A percentile compares a stretch with the other conserved stretches of the same genome.
phyloP scores from a whole-genome alignment of 2,329 filamentous ascomycete species.

The Sordariomycetes sp. region DNA sequence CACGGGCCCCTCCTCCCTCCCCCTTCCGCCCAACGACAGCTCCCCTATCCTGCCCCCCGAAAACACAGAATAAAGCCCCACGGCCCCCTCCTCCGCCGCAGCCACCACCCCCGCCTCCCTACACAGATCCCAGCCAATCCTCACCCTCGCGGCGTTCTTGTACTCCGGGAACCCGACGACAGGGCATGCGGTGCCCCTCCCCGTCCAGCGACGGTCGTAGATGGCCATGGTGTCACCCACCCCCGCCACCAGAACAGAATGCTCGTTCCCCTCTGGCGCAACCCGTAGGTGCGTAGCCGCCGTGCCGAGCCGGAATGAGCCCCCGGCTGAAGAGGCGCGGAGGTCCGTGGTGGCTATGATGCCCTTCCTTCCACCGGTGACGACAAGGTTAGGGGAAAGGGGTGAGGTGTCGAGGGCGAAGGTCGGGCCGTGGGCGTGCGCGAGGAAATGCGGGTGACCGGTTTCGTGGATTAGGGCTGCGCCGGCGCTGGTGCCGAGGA shows the following conservation, averaged over 20 bases:
- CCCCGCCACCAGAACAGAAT: conserved; percentile 39
- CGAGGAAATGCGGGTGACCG: background rate
- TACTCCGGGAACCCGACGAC: conserved; percentile 34
- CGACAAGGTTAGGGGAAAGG: background rate
- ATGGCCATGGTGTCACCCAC: conserved; percentile 33
- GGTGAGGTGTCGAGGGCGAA: background rate
- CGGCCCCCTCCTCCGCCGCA: conserved; percentile 33
- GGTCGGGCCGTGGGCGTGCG: background rate
- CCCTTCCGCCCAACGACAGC: background rate
- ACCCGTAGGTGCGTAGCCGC: background rate
- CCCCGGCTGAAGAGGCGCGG: background rate
- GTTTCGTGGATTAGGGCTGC: background rate
- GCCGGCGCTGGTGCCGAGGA: background rate
- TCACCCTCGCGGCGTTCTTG: conserved; percentile 30
- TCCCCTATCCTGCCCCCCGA: conserved; percentile 24
- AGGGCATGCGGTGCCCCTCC: conserved; percentile 14
- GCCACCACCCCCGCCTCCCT: conserved; percentile 33
- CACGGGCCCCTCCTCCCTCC: background rate
- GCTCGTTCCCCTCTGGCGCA: background rate
- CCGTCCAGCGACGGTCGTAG: conserved; percentile 39
- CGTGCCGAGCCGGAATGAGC: background rate
- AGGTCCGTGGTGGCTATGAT: background rate
- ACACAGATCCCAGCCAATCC: conserved; percentile 38
- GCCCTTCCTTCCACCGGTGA: background rate
- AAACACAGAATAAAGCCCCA: conserved; percentile 33